phyloP scores from a whole-genome alignment of 2,329 filamentous ascomycete genomes.

The Coniochaeta sp. region DNA sequence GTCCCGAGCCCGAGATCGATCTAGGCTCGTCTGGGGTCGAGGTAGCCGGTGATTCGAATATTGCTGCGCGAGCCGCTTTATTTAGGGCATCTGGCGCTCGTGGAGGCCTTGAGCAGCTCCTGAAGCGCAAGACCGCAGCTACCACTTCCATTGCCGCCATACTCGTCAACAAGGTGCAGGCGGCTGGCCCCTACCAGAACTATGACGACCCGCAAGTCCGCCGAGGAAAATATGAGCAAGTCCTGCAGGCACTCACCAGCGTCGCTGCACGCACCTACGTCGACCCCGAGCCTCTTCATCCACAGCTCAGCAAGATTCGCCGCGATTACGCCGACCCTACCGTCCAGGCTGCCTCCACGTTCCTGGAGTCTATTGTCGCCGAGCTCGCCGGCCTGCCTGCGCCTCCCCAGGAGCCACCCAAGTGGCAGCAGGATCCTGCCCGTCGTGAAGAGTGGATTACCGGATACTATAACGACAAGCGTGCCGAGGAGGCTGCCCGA shows the following conservation, averaged over 20 bases:
- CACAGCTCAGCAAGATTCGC: slow-evolving; percentile 23
- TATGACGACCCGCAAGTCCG: background rate
- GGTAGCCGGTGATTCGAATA: background rate
- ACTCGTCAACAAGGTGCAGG: background rate
- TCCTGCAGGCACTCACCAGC: slow-evolving; percentile 35
- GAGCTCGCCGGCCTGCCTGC: slow-evolving; percentile 32
- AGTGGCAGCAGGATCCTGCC: slow-evolving; percentile 25
- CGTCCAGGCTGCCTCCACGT: slow-evolving; percentile 32
- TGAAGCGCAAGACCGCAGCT: slow-evolving; percentile 2
- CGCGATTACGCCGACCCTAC: slow-evolving; percentile 33
- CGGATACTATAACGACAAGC: background rate
- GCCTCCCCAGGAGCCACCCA: slow-evolving; percentile 20
- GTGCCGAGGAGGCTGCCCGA: background rate
- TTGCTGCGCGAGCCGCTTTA: background rate
- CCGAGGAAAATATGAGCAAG: slow-evolving; percentile 23
- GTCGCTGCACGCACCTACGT: slow-evolving; percentile 34
- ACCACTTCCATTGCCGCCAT: background rate
- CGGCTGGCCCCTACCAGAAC: background rate
- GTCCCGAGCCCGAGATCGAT: background rate
- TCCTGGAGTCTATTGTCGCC: slow-evolving; percentile 33
- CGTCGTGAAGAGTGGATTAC: background rate
- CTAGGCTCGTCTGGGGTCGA: slow-evolving; percentile 10
- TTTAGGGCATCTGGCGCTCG: background rate
- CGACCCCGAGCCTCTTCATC: slow-evolving; percentile 30
- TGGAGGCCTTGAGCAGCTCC: background rate